Evolutionary conservation across 2,329 filamentous ascomycete genomes (phyloP).

Genomic region (Colletotrichum navitas): DNA sequence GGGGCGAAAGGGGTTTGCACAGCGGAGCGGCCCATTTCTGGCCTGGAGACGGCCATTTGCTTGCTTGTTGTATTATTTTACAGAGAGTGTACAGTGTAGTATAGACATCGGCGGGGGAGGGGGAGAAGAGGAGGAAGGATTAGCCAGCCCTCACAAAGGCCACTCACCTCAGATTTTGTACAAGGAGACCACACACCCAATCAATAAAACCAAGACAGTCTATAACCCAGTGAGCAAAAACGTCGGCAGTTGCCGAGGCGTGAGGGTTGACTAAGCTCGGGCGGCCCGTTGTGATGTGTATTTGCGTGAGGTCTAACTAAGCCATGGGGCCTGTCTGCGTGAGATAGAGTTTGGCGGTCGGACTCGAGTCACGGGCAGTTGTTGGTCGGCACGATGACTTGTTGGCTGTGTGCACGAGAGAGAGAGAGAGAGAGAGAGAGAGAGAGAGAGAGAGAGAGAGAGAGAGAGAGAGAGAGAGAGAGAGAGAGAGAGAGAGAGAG

Average conservation of each 20-base stretch:
- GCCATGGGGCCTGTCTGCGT: conserved; percentile 9
- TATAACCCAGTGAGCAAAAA: background rate
- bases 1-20: conserved; percentile 1
- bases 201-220: conserved; percentile 23
- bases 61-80: conserved; percentile 50
- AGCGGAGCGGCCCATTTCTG: conserved; percentile 2
- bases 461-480: too few relatives aligned
- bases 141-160: conserved; percentile 49
- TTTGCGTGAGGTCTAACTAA: background rate
- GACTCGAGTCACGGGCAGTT: background rate
- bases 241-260: background rate
- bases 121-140: conserved; percentile 35
- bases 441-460: too few relatives aligned
- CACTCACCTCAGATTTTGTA: conserved; percentile 51
- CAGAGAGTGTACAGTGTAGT: conserved; percentile 31
- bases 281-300: conserved; percentile 10
- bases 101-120: conserved; percentile 30
- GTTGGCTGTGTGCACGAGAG: background rate
- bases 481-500: too few relatives aligned
- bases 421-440: too few relatives aligned
- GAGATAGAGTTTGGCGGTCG: background rate
- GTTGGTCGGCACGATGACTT: background rate
- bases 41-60: conserved; percentile 24
- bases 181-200: conserved; percentile 25
- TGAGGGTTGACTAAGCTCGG: background rate